phyloP scores from a whole-genome alignment of 2,329 filamentous ascomycete species.

The Stenocarpella maydis region DNA sequence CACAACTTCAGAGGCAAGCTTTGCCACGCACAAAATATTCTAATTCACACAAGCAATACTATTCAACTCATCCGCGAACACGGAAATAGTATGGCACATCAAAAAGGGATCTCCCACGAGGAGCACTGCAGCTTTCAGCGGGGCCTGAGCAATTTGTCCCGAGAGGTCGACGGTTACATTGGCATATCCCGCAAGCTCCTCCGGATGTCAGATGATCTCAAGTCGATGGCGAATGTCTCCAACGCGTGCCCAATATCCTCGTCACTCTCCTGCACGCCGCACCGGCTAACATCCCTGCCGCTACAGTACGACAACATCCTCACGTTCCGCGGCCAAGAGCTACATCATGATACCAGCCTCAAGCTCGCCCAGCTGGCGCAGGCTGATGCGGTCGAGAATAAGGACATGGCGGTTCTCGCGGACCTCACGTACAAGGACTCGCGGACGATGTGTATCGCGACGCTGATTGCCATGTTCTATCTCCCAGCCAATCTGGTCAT shows the following conservation, averaged over 20 bases:
- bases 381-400: constrained; percentile 4
- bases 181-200: not conserved
- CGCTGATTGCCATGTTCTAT: constrained; percentile 24
- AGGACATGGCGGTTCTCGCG: constrained; percentile 8
- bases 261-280: not conserved
- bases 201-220: not conserved
- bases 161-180: not conserved
- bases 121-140: not conserved
- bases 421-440: constrained; percentile 21
- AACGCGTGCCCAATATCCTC: too few relatives aligned
- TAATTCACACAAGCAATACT: not conserved
- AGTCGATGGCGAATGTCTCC: not conserved
- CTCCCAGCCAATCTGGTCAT: constrained; percentile 18
- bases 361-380: not conserved
- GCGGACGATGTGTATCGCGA: constrained; percentile 11
- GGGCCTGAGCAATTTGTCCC: not conserved
- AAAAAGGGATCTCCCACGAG: not conserved
- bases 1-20: constrained; percentile 16
- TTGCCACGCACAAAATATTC: not conserved
- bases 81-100: not conserved
- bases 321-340: not conserved
- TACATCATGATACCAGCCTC: constrained; percentile 2
- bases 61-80: not conserved
- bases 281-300: not conserved
- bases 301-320: constrained; percentile 6